Base-by-base conservation (phyloP, 352 stramenopile species). In the Phytopythium litorale region DNA sequence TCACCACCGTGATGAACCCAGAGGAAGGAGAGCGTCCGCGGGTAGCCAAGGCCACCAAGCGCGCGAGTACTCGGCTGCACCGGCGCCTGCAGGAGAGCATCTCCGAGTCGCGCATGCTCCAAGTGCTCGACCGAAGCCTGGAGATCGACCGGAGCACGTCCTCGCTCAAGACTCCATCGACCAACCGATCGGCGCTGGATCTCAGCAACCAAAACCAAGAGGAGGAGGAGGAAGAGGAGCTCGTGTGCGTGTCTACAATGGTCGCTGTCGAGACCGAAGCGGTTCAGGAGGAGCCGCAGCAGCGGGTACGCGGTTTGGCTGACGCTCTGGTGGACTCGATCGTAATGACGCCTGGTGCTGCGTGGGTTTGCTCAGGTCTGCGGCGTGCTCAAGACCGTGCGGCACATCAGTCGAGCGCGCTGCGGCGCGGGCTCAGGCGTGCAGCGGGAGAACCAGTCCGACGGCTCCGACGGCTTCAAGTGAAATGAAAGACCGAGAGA, bases 231-330 rank as follows among this genome's bases (percentile, higher is more conserved):
- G 73, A 90, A 32, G 84, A 90, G 30, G 84, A 92, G 56, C 76
- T 92, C 16, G 79, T 90, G 42, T 89, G 81, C 46, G 79, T 89
- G 19, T 91, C 79, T 16, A 89, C 63, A 18, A 91, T 91, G 84
- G 71, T 92, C 58, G 60, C 78, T 28, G 62, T 76, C n/a, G 68
- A 76, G 16, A 55, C 60, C 1, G 50, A 61, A 0, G 35, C 57
- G 6, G 55, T 45, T 33, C 25, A 64, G 18, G 68, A 65, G 2
- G 59, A 64, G 40, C 58, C 51, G n/a, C 58, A 81, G 32, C 70
- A 78, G 23, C 68, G 76, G 45, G 76, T 57, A 45, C 13, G 51
- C 12, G 13, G 19, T 18, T 25, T 15, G 15, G 18, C 15, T 19
- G 18, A 38, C 49, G 25, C 25, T 5, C 19, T 11, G 42, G 15